Evolutionary conservation across 306 rosid species (phyloP).

Genomic region (Citrullus colocynthis): DNA sequence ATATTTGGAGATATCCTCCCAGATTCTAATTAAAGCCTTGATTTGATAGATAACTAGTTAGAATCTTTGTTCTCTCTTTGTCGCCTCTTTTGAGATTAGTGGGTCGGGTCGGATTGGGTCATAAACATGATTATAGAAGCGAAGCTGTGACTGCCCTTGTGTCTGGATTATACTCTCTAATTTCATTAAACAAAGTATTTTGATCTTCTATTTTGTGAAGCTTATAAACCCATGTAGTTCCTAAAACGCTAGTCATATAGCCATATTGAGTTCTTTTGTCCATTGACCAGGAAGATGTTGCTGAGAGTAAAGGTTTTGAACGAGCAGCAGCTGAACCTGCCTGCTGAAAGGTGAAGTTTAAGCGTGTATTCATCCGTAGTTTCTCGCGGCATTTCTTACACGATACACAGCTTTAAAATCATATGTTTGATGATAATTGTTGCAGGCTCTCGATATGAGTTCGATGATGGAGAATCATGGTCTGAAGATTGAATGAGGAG

Average conservation of each 20-base stretch:
- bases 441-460: constrained; percentile 44
- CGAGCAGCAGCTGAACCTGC: constrained; percentile 31
- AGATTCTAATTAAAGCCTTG: neutral
- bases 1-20: neutral
- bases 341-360: constrained; percentile 33
- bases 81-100: neutral
- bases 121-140: neutral
- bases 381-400: neutral
- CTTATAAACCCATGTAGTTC: neutral
- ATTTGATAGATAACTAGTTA: neutral
- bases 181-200: neutral
- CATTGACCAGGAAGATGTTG: constrained; percentile 29
- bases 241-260: neutral
- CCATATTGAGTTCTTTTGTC: neutral
- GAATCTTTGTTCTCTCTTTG: neutral
- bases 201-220: neutral
- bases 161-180: neutral
- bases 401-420: neutral
- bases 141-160: neutral
- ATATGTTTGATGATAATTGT: neutral
- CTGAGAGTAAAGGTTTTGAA: constrained; percentile 33
- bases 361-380: neutral
- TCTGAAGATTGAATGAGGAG: constrained; percentile 35
- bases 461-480: constrained; percentile 26
- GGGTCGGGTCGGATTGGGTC: neutral